phyloP scores from a whole-genome alignment of 495 filamentous ascomycete genomes.

The Cryomyces minteri region DNA sequence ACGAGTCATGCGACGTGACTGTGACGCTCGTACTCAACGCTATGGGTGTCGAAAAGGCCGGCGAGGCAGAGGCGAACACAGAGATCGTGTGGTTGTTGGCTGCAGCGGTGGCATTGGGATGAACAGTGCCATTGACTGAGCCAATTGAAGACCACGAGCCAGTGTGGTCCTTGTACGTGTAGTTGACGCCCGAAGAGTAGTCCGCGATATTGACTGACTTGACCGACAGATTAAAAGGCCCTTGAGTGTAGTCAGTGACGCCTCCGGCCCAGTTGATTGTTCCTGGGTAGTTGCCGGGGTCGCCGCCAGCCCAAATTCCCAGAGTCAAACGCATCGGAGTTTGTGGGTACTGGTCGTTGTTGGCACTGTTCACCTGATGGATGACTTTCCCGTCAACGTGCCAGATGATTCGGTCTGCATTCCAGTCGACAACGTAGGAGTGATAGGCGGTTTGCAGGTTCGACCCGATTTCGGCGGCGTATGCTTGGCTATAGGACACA shows the following conservation, averaged over 20 bases:
- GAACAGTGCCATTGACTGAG: neutral
- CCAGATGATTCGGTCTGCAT: constrained; percentile 47
- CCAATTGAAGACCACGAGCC: constrained; percentile 27
- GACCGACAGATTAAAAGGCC: constrained; percentile 62
- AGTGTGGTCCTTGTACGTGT: constrained; percentile 43
- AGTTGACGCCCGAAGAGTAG: constrained; percentile 47
- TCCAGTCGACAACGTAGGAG: constrained; percentile 80
- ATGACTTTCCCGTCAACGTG: constrained; percentile 51
- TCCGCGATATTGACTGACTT: constrained; percentile 47
- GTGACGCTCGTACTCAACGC: too few species aligned
- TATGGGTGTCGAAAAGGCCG: too few species aligned
- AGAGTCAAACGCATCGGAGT: constrained; percentile 72
- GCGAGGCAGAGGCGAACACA: too few species aligned
- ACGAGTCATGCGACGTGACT: too few species aligned
- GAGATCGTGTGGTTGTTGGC: neutral
- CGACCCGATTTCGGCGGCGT: constrained; percentile 32
- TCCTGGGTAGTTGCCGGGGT: constrained; percentile 26
- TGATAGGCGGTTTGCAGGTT: constrained; percentile 38
- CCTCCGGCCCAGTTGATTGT: constrained; percentile 68
- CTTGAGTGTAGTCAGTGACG: constrained; percentile 45
- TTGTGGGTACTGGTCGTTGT: constrained; percentile 60
- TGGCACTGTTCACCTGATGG: constrained; percentile 44
- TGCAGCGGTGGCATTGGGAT: neutral
- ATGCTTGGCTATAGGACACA: constrained; percentile 41
- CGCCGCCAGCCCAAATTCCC: constrained; percentile 78